Evolutionary conservation across 225 moss, liverwort and hornwort species (phyloP).

Genomic region (Physcomitrium patens): DNA sequence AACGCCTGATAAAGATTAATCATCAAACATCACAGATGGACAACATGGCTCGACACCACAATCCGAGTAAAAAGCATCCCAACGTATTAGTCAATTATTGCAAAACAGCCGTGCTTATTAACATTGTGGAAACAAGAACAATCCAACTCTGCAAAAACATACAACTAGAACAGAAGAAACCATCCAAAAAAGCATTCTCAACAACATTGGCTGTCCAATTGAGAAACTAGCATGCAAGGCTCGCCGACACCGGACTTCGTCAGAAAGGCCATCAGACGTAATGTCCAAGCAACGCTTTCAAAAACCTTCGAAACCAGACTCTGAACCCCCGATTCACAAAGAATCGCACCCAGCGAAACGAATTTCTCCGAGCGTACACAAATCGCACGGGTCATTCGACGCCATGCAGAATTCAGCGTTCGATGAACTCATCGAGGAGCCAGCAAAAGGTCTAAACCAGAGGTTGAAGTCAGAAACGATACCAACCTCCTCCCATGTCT

Average conservation of each 20-base stretch:
- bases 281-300: slow-evolving; percentile 28
- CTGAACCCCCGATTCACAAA: background rate
- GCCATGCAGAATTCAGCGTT: slow-evolving; percentile 7
- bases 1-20: background rate
- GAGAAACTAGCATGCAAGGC: slow-evolving; percentile 9
- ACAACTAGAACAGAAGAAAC: background rate
- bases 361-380: background rate
- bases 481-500: slow-evolving; percentile 51
- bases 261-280: slow-evolving; percentile 20
- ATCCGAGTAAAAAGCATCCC: background rate
- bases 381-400: too few species aligned
- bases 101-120: background rate
- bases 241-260: slow-evolving; percentile 1
- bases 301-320: background rate
- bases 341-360: background rate
- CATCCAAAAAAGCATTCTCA: background rate
- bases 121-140: slow-evolving; percentile 9
- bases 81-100: slow-evolving; percentile 1
- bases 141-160: slow-evolving; percentile 3
- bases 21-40: background rate
- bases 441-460: slow-evolving; percentile 1
- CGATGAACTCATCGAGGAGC: background rate
- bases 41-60: background rate
- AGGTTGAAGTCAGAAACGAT: background rate
- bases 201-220: background rate